These are phyloP conservation scores for Crithidia fasciculata DNA, from an alignment of 208 protist genomes.

Conservation along the genomic window DNA sequence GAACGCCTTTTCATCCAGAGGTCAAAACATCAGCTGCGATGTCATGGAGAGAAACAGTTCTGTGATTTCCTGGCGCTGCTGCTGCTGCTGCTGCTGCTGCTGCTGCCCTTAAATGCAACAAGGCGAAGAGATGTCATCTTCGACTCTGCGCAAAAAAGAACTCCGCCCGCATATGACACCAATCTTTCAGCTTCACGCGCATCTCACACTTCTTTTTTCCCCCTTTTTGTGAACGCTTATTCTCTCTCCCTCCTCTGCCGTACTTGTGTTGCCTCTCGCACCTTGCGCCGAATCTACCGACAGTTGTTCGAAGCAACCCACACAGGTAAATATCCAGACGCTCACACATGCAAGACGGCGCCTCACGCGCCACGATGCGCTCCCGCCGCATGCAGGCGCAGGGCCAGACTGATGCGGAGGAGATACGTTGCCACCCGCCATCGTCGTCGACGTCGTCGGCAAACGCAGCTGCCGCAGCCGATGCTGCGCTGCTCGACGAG, in stretches of 20 bases:
- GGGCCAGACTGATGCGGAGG: too few species aligned
- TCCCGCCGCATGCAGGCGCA: neutral
- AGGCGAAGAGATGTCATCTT: neutral
- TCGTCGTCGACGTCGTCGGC: neutral
- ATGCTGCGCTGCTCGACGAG: constrained; percentile 15
- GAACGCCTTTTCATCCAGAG: too few species aligned
- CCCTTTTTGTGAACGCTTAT: too few species aligned
- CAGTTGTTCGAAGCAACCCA: too few species aligned
- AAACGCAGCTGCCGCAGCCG: neutral
- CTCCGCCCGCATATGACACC: neutral
- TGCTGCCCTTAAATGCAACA: neutral
- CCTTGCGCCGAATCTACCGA: neutral
- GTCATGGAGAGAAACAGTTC: too few species aligned
- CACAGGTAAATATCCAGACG: too few species aligned
- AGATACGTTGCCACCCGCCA: too few species aligned
- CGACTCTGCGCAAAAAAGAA: neutral
- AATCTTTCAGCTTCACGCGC: too few species aligned
- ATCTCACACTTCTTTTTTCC: too few species aligned
- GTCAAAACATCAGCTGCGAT: too few species aligned
- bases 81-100: neutral
- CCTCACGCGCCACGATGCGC: constrained; percentile 1
- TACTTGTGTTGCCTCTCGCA: neutral
- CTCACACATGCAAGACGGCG: neutral
- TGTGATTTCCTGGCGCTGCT: too few species aligned
- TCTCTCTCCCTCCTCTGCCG: neutral